Percentiles rank a stretch among this genome's conserved stretches.
Conservation (phyloP, 352 stramenopile species). For the Phytophthora europaea region DNA sequence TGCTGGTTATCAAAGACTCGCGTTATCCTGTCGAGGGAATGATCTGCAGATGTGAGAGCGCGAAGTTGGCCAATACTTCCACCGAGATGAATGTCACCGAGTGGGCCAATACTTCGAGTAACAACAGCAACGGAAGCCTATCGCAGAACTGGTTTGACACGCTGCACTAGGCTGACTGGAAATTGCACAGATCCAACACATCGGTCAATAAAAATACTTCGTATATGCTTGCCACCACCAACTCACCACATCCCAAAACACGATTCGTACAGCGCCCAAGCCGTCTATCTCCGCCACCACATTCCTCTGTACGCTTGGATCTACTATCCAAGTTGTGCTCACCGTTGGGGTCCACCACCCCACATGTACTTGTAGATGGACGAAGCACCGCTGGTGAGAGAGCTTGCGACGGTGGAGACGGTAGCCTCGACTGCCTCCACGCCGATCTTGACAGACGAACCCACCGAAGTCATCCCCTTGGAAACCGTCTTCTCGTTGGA, state of each 20-base stretch:
- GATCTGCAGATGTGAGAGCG: slow-evolving; percentile 2
- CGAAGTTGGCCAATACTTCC: neutral
- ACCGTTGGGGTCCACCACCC: slow-evolving; percentile 48
- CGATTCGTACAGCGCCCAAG: slow-evolving; percentile 19
- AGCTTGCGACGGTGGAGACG: slow-evolving; percentile 84
- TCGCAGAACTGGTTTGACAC: neutral
- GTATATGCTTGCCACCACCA: slow-evolving; percentile 21
- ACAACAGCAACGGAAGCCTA: neutral
- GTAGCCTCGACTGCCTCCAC: slow-evolving; percentile 79
- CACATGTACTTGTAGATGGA: slow-evolving; percentile 91
- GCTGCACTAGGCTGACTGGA: neutral
- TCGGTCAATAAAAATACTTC: slow-evolving; percentile 13
- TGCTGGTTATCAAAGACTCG: slow-evolving; percentile 4
- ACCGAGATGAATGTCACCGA: neutral
- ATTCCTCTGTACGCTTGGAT: slow-evolving; percentile 22
- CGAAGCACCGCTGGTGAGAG: slow-evolving; percentile 75
- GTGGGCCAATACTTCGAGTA: neutral
- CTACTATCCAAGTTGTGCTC: slow-evolving; percentile 19
- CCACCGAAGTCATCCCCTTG: slow-evolving; percentile 83
- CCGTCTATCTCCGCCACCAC: slow-evolving; percentile 12
- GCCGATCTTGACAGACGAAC: slow-evolving; percentile 85
- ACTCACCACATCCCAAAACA: slow-evolving; percentile 23
- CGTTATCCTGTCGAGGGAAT: slow-evolving; percentile 2
- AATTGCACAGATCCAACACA: too few species aligned
- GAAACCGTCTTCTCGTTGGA: slow-evolving; percentile 89